phyloP scores from a whole-genome alignment of 2,329 filamentous ascomycete genomes.

The Lasiodiplodia sp. region DNA sequence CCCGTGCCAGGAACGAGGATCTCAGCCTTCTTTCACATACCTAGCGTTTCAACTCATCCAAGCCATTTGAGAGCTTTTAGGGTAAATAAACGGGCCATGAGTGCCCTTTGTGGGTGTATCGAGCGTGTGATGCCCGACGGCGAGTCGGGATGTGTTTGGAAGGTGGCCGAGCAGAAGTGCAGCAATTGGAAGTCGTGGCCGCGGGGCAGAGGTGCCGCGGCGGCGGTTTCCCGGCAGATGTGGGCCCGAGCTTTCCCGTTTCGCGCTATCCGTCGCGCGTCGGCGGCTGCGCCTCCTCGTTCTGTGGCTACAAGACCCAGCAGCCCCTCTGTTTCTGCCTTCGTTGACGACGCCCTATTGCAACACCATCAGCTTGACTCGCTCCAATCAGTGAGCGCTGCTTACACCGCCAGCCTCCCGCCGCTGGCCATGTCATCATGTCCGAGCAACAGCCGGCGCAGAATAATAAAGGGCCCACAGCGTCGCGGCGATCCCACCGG shows the following conservation, averaged over 20 bases:
- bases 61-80: not conserved
- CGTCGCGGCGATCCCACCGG: conserved; percentile 29
- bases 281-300: conserved; percentile 15
- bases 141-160: not conserved
- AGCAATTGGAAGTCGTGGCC: conserved; percentile 4
- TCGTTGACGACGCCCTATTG: not conserved
- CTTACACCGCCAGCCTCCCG: not conserved
- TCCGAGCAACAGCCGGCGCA: conserved; percentile 16
- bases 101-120: not conserved
- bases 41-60: not conserved
- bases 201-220: not conserved
- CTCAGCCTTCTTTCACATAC: not conserved
- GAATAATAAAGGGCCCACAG: conserved; percentile 6
- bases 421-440: conserved; percentile 18
- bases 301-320: conserved; percentile 7
- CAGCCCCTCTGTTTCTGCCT: conserved; percentile 4
- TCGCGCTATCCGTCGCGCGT: not conserved
- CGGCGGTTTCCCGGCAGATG: not conserved
- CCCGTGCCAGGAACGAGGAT: not conserved
- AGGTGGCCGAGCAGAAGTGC: not conserved
- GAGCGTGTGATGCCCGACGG: not conserved
- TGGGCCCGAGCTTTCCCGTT: not conserved
- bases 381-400: not conserved
- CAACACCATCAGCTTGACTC: not conserved
- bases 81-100: no score